A percentile compares a stretch with the other conserved stretches of the same genome.
These are phyloP conservation scores for Naganishia liquefaciens DNA, from an alignment of 1,284 basidiomycete species.

Conservation along the genomic window DNA sequence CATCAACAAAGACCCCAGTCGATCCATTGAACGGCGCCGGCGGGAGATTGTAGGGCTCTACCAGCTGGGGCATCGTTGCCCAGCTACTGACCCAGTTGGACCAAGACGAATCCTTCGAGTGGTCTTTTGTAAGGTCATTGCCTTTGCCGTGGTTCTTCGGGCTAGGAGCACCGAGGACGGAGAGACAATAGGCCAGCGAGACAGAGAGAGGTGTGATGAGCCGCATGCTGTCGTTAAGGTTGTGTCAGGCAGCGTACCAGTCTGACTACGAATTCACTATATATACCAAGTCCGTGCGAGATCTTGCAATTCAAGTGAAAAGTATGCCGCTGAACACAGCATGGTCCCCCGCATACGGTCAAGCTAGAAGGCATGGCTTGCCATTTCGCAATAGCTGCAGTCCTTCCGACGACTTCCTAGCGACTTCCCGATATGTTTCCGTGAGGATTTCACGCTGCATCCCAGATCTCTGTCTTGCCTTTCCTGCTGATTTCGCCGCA, in stretches of 20 bases:
- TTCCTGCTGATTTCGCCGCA: background rate
- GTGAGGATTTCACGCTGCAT: no score
- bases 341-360: no score
- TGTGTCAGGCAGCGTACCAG: background rate
- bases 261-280: background rate
- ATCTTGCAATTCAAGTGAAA: no score
- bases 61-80: constrained; percentile 27
- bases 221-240: constrained; percentile 1
- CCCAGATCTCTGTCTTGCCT: no score
- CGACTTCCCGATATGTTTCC: no score
- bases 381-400: no score
- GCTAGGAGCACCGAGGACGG: constrained; percentile 1
- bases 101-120: constrained; percentile 8
- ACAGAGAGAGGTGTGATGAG: background rate
- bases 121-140: constrained; percentile 11
- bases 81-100: constrained; percentile 25
- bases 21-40: constrained; percentile 29
- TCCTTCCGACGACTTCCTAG: no score
- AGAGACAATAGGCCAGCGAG: constrained; percentile 1
- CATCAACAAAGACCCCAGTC: constrained; percentile 53
- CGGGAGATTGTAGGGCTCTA: constrained; percentile 27
- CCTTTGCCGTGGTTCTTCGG: constrained; percentile 2
- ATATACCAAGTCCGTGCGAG: background rate
- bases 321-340: no score
- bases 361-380: no score